A percentile compares a stretch with the other conserved stretches of the same genome.
Evolutionary conservation across 169 alveolate species (phyloP).

Genomic region (Blepharisma undulans): DNA sequence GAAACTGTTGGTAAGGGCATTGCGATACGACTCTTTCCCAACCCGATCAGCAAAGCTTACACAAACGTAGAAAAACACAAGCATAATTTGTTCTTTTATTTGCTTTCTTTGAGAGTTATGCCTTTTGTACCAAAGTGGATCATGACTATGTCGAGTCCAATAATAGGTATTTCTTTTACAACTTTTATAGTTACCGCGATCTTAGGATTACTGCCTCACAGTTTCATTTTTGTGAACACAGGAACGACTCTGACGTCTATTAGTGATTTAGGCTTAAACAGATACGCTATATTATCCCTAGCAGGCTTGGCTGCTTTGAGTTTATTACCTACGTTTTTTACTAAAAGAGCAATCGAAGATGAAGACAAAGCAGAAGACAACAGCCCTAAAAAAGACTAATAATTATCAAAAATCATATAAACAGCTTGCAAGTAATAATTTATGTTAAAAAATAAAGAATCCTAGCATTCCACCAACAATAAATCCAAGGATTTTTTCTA

Average conservation of each 20-base stretch:
- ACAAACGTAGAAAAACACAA: constrained; percentile 49
- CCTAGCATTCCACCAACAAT: not conserved
- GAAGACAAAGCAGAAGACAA: not conserved
- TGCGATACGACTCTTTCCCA: constrained; percentile 60
- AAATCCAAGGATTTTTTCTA: not conserved
- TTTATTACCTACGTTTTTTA: constrained; percentile 65
- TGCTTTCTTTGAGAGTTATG: constrained; percentile 80
- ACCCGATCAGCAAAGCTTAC: constrained; percentile 49
- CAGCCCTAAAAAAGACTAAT: not conserved
- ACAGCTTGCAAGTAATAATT: no score
- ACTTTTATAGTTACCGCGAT: constrained; percentile 37
- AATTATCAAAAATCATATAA: not conserved
- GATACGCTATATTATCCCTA: constrained; percentile 37
- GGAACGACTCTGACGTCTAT: constrained; percentile 64
- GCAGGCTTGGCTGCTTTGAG: constrained; percentile 57
- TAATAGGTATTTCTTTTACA: constrained; percentile 66
- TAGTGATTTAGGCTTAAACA: constrained; percentile 60
- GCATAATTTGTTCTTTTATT: constrained; percentile 68
- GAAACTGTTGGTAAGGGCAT: constrained; percentile 71
- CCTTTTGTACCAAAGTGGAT: constrained; percentile 82
- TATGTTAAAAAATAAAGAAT: not conserved
- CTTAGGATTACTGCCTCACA: constrained; percentile 78
- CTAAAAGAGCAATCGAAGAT: not conserved
- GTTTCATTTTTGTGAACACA: constrained; percentile 65
- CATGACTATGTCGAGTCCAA: constrained; percentile 71